Conservation (phyloP, 306 rosid species). For the Rosa lucieae region DNA sequence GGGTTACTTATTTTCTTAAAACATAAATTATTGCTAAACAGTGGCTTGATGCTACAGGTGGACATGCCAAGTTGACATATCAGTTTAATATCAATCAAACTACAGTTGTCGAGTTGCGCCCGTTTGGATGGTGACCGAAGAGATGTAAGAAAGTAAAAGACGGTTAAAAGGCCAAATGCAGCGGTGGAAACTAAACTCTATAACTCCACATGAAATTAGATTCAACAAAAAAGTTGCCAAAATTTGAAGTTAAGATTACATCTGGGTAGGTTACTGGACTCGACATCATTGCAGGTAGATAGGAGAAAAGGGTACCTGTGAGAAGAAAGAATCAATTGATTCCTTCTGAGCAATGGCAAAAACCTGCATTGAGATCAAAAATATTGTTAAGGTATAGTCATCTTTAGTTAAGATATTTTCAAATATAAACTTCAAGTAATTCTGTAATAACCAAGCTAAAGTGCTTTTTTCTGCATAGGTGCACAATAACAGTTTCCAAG, state of each 20-base stretch:
- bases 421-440: background rate
- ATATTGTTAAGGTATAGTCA: constrained; percentile 22
- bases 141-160: background rate
- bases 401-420: background rate
- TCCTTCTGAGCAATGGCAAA: constrained; percentile 91
- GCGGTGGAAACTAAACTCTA: background rate
- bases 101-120: background rate
- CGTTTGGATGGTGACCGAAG: background rate
- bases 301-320: constrained; percentile 62
- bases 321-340: constrained; percentile 82
- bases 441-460: constrained; percentile 10
- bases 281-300: constrained; percentile 15
- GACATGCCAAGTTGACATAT: constrained; percentile 3
- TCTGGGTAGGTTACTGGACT: constrained; percentile 17
- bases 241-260: background rate
- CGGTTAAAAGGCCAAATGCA: background rate
- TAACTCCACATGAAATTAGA: background rate
- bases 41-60: constrained; percentile 4
- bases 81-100: background rate
- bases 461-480: background rate
- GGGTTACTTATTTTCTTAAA: too few relatives aligned
- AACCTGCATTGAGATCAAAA: constrained; percentile 52
- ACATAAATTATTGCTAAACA: background rate
- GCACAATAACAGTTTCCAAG: background rate
- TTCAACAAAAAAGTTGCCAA: constrained; percentile 2